Evolutionary conservation across 1,284 basidiomycete species (phyloP), one percentile per base, ranked within the genome.

Genomic region (Mixia osmundae): DNA sequence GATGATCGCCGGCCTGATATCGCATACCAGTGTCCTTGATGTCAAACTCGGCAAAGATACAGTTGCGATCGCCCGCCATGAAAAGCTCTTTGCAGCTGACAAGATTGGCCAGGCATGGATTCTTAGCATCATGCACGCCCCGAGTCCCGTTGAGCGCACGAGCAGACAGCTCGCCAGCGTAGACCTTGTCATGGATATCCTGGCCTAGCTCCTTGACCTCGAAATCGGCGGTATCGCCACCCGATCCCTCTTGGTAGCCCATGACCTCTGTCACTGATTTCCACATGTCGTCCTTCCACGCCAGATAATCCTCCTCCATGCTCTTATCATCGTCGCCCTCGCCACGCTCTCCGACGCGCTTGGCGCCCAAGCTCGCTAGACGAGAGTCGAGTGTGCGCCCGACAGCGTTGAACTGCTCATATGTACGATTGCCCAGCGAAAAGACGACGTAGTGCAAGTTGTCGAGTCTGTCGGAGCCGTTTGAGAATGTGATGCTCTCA

Each of bases 241-340:
- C 82, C 48, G 82, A 80, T 39, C 91, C 89, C 58, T 95, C 89
- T 57, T 95, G 85, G 39, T 94, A 79, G 44, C 67, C 67, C 65
- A 94, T 68, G 33, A 68, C 67, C 44, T 66, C 57, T 20, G 82
- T 68, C 42, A 97, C 80, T 4, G 72, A 70, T 30, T 76, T 73
- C 73, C 85, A 94, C 83, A 94, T 87, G 50, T 65, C 68, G 55
- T 97, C 89, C 59, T 97, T 97, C 89, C 89, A 97, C 46, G 80
- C 83, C n/a, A 97, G 68, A 56, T 95, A 97, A 60, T 97, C 89
- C 61, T 97, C 91, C 58, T 97, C 89, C 80, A 97, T 89, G 54
- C 78, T 85, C 65, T 91, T 91, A 60, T 97, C 89, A 55, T 97
- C 89, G 53, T 97, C 89, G 47, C 89, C 89, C 60, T 95, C 85